Base-by-base conservation (phyloP, 306 rosid species). In the Mucuna pruriens region DNA sequence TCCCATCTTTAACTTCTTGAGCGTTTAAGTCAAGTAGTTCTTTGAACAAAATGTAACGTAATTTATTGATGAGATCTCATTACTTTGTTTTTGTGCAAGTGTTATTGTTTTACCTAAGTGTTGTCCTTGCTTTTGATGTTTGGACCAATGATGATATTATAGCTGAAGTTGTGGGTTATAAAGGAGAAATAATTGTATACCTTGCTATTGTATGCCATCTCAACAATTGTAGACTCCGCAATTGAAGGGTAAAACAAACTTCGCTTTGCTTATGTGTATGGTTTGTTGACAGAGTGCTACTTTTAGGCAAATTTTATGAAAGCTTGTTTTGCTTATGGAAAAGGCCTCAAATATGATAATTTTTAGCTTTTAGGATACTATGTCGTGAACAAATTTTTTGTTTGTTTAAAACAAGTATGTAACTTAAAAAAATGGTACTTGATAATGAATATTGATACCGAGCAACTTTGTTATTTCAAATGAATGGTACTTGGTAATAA, bases 61-160 rank as follows among this genome's bases (percentile, higher is more conserved):
- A 54, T 67, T 10, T 16, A 39, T 68, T 58, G 67, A 38, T 74
- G 46, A 29, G 74, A 80, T 44, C 63, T 65, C 72, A 11, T 39
- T 58, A 34, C 71, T 66, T 63, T 84, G 68, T 84, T 87, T 82
- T 88, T 83, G 55, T 90, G 88, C 91, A 96, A 98, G 94, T 93
- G 82, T 84, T 93, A 65, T 64, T 92, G 87, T 88, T 62, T 22
- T 92, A 84, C 81, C 71, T 96, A 74, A 87, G 90, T 68, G 87
- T 93, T 81, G 62, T 93, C 72, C 96, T 93, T 81, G 89, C 92
- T 85, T 93, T 97, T 61, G 92, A 96, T 84, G 88, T 86, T 77
- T 96, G 99, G 99, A 87, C 75, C 44, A 89, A 93, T 85, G 98
- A 93, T 78, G 98, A 96, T 80, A 90, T 96, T 76, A 73, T 84